A percentile compares a stretch with the other conserved stretches of the same genome.
These are phyloP conservation scores for Sclerotinia spermophila DNA, from an alignment of 2,329 filamentous ascomycete genomes.

Conservation along the genomic window DNA sequence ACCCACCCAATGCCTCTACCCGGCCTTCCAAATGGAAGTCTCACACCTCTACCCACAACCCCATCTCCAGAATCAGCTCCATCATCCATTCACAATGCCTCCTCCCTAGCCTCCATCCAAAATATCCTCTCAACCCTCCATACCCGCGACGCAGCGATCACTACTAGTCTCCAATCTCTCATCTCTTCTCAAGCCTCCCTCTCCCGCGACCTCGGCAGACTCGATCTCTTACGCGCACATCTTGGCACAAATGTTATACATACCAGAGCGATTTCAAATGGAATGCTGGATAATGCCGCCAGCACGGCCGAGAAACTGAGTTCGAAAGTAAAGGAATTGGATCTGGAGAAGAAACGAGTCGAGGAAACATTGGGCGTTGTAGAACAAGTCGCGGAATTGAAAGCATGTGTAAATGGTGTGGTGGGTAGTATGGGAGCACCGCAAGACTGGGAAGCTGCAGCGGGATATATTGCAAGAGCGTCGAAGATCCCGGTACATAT, in stretches of 20 bases:
- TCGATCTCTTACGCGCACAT: slow-evolving; percentile 85
- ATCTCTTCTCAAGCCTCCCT: slow-evolving; percentile 82
- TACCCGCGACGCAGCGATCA: slow-evolving; percentile 69
- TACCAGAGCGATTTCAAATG: slow-evolving; percentile 78
- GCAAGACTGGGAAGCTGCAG: slow-evolving; percentile 97
- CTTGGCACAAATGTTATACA: slow-evolving; percentile 83
- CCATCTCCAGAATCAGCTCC: slow-evolving; percentile 17
- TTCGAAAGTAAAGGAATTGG: slow-evolving; percentile 78
- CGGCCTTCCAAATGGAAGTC: slow-evolving; percentile 37
- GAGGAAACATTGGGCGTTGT: slow-evolving; percentile 88
- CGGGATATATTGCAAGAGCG: slow-evolving; percentile 81
- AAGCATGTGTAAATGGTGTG: slow-evolving; percentile 91
- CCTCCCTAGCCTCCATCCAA: slow-evolving; percentile 74
- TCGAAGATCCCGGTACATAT: slow-evolving; percentile 77
- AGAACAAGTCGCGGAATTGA: slow-evolving; percentile 94
- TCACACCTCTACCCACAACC: slow-evolving; percentile 24
- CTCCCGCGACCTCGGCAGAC: slow-evolving; percentile 76
- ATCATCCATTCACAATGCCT: slow-evolving; percentile 60
- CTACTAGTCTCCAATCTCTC: slow-evolving; percentile 69
- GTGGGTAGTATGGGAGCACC: slow-evolving; percentile 95
- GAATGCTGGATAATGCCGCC: slow-evolving; percentile 84
- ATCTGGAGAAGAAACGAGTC: slow-evolving; percentile 86
- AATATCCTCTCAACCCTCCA: slow-evolving; percentile 72
- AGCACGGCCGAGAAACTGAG: slow-evolving; percentile 83
- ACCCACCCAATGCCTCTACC: slow-evolving; percentile 38